Percentiles rank a stretch among this genome's conserved stretches.
Evolutionary conservation across 1,139 yeast species (phyloP).

Genomic region (Hanseniaspora uvarum): DNA sequence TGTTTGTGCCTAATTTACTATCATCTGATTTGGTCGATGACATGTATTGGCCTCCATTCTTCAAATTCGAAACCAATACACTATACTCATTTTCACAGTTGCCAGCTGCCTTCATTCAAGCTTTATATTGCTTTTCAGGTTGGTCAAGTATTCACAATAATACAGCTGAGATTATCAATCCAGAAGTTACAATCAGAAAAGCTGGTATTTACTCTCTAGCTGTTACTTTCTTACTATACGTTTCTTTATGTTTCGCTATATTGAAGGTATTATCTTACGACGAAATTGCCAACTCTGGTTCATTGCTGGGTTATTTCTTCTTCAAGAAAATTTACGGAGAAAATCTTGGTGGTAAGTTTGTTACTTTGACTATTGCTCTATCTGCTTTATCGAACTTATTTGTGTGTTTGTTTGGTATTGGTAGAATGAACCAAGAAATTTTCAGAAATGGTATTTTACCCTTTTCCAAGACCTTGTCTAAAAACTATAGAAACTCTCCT

Average conservation of each 20-base stretch:
- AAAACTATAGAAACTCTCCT: slow-evolving; percentile 46
- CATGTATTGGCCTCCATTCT: slow-evolving; percentile 19
- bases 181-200: slow-evolving; percentile 45
- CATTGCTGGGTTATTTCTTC: slow-evolving; percentile 48
- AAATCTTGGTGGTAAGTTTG: slow-evolving; percentile 42
- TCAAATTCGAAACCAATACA: slow-evolving; percentile 24
- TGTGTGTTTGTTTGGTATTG: slow-evolving; percentile 50
- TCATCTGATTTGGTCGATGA: slow-evolving; percentile 3
- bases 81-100: slow-evolving; percentile 38
- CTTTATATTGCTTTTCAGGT: slow-evolving; percentile 52
- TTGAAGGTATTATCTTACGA: slow-evolving; percentile 45
- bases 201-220: slow-evolving; percentile 51
- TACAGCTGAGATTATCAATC: slow-evolving; percentile 51
- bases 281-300: slow-evolving; percentile 46
- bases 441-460: slow-evolving; percentile 57
- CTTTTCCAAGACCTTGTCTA: slow-evolving; percentile 42
- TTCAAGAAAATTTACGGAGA: slow-evolving; percentile 49
- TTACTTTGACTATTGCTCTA: slow-evolving; percentile 48
- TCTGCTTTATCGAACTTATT: slow-evolving; percentile 55
- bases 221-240: slow-evolving; percentile 42
- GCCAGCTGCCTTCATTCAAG: slow-evolving; percentile 48
- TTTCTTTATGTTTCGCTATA: slow-evolving; percentile 48
- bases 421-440: slow-evolving; percentile 55
- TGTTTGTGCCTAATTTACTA: slow-evolving; percentile 7
- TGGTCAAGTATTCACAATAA: slow-evolving; percentile 58